Conservation (phyloP, 108 stramenopile genomes). For the Nitzschia sp. region DNA sequence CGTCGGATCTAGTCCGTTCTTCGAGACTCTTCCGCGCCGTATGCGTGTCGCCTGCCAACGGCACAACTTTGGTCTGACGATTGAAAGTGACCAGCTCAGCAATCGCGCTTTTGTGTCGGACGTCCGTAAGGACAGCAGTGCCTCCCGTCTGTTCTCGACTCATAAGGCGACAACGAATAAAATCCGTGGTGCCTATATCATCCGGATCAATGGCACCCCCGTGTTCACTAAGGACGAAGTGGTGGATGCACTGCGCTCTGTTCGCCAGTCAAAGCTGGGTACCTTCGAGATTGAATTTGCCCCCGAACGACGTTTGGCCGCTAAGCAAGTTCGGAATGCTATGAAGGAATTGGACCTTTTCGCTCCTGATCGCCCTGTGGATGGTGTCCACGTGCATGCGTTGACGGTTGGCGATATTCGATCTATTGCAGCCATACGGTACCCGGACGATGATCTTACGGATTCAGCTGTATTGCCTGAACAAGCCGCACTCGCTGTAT, state of each 20-base stretch:
- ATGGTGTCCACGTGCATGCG: neutral
- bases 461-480: neutral
- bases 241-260: neutral
- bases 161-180: neutral
- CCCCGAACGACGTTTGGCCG: neutral
- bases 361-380: neutral
- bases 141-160: neutral
- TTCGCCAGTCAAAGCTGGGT: neutral
- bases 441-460: neutral
- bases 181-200: neutral
- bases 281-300: neutral
- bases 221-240: slow-evolving; percentile 2
- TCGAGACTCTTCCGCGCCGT: neutral
- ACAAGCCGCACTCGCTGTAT: neutral
- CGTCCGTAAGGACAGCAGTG: neutral
- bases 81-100: neutral
- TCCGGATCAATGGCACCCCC: neutral
- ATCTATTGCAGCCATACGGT: slow-evolving; percentile 2
- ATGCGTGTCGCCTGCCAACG: neutral
- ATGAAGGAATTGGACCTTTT: neutral
- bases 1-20: neutral
- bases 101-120: neutral
- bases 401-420: neutral
- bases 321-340: neutral
- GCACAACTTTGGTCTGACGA: neutral